Evolutionary conservation across 345 rosid species (phyloP).

Genomic region (Lepidium sativum): DNA sequence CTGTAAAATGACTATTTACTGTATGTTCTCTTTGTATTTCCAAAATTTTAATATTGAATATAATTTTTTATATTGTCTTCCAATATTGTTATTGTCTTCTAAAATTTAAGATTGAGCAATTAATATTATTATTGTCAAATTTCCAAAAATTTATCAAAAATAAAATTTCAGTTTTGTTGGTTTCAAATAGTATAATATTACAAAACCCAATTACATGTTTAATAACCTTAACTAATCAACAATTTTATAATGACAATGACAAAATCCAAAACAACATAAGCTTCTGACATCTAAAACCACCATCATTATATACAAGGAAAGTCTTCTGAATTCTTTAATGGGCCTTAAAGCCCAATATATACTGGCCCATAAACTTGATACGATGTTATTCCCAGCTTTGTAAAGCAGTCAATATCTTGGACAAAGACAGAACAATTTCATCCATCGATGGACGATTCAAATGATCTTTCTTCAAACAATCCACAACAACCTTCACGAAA

Average conservation of each 20-base stretch:
- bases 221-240: not conserved
- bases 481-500: constrained; percentile 35
- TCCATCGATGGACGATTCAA: constrained; percentile 61
- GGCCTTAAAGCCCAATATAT: not conserved
- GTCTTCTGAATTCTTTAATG: not conserved
- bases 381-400: constrained; percentile 36
- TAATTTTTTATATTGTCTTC: no score
- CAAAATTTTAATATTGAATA: no score
- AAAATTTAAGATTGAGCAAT: no score
- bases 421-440: constrained; percentile 42
- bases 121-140: no score
- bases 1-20: no score
- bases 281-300: not conserved
- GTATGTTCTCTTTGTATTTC: no score
- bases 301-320: not conserved
- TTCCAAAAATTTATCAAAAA: no score
- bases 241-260: not conserved
- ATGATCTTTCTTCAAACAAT: constrained; percentile 56
- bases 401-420: constrained; percentile 39
- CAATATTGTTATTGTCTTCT: no score
- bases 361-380: not conserved
- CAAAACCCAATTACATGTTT: no score
- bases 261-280: not conserved
- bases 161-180: no score
- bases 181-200: no score